phyloP scores from a whole-genome alignment of 2,329 filamentous ascomycete species.

The Ceratocystis lukuohia region DNA sequence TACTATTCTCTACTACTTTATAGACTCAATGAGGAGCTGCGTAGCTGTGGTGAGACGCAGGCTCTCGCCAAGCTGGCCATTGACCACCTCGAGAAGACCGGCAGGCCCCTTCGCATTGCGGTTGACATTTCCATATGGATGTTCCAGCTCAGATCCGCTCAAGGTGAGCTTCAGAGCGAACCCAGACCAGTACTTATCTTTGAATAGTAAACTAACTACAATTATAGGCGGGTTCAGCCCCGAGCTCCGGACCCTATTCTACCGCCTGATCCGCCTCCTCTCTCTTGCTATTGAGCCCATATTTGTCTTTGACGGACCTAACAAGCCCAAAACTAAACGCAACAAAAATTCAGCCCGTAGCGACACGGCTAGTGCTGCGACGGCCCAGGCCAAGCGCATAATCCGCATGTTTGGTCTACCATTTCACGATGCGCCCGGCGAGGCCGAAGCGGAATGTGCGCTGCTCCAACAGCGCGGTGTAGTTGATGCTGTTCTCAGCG shows the following conservation, averaged over 20 bases:
- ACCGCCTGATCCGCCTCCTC: conserved; percentile 67
- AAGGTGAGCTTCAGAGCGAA: conserved; percentile 35
- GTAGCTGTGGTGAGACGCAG: conserved; percentile 61
- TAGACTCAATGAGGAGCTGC: conserved; percentile 80
- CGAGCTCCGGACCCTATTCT: conserved; percentile 82
- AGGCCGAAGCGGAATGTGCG: conserved; percentile 93
- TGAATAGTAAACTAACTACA: background rate
- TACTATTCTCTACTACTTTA: too few species aligned
- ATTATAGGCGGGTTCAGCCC: conserved; percentile 66
- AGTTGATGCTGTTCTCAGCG: conserved; percentile 86
- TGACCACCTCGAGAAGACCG: conserved; percentile 56
- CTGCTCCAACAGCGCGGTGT: conserved; percentile 66
- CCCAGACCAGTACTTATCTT: too few species aligned
- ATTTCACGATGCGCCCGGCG: conserved; percentile 76
- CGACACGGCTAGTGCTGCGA: conserved; percentile 51
- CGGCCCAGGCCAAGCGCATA: conserved; percentile 67
- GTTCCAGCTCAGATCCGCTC: conserved; percentile 77
- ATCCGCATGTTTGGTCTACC: conserved; percentile 76
- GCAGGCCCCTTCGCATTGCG: conserved; percentile 67
- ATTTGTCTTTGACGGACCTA: conserved; percentile 79
- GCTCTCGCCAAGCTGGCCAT: conserved; percentile 73
- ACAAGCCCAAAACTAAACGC: conserved; percentile 77
- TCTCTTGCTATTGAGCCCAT: conserved; percentile 68
- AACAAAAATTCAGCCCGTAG: conserved; percentile 56
- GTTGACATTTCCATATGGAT: conserved; percentile 97